Evolutionary conservation across 2,329 filamentous ascomycete genomes (phyloP).

Genomic region (Hymenoscyphus salicellus): DNA sequence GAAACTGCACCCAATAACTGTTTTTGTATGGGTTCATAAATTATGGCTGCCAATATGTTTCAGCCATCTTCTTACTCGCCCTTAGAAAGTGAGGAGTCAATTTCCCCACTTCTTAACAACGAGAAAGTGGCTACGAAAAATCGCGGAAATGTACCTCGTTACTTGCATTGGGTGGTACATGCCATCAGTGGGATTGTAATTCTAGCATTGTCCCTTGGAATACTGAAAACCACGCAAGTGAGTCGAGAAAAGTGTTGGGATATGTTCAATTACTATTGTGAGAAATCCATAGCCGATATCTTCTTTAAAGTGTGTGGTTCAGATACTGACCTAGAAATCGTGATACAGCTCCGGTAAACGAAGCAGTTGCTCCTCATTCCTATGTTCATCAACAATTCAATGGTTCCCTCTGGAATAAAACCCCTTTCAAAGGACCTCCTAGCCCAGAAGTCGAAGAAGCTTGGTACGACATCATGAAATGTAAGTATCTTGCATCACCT

Average conservation of each 20-base stretch:
- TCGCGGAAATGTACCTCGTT: neutral
- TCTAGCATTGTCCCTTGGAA: neutral
- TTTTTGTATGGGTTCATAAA: neutral
- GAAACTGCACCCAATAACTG: neutral
- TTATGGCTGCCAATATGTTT: neutral
- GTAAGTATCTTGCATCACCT: neutral
- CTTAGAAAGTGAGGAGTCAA: neutral
- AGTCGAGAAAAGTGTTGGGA: neutral
- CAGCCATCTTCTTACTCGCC: neutral
- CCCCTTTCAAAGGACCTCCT: neutral
- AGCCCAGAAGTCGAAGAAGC: neutral
- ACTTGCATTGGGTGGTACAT: neutral
- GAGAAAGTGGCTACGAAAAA: neutral
- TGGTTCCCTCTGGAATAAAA: neutral
- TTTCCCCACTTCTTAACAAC: neutral
- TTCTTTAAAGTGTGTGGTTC: neutral
- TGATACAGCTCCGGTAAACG: neutral
- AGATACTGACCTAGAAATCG: neutral
- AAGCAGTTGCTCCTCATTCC: neutral
- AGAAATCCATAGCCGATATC: neutral
- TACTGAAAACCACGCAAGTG: neutral
- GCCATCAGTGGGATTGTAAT: neutral
- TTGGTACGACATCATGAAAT: conserved; percentile 1
- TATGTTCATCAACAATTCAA: neutral
- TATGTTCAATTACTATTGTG: conserved; percentile 1